Conservation (phyloP, 345 rosid species). For the Noccaea caerulescens region DNA sequence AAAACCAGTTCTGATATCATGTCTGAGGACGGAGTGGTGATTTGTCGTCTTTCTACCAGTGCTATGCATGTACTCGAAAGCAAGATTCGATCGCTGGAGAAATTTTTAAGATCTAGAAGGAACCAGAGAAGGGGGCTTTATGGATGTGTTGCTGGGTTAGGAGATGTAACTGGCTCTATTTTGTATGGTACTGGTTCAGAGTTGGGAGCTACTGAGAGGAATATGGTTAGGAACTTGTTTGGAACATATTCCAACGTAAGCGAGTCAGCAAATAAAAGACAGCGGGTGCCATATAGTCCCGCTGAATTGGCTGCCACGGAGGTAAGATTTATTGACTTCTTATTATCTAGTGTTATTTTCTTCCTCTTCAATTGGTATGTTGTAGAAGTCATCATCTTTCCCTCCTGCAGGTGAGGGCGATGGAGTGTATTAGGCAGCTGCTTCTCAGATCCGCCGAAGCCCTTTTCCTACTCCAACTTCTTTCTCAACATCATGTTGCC, state of each 20-base stretch:
- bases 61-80: constrained; percentile 85
- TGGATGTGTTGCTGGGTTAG: constrained; percentile 90
- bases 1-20: constrained; percentile 57
- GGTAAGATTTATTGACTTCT: constrained; percentile 52
- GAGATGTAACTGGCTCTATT: constrained; percentile 90
- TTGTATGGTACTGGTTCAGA: constrained; percentile 75
- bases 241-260: constrained; percentile 70
- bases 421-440: constrained; percentile 95
- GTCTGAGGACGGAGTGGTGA: constrained; percentile 61
- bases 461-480: constrained; percentile 85
- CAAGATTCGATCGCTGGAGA: constrained; percentile 86
- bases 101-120: constrained; percentile 83
- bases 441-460: constrained; percentile 99
- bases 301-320: constrained; percentile 95
- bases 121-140: constrained; percentile 96
- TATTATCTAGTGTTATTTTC: constrained; percentile 25
- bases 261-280: constrained; percentile 78
- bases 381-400: constrained; percentile 25
- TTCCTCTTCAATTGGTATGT: constrained; percentile 24
- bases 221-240: constrained; percentile 76
- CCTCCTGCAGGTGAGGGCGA: constrained; percentile 78
- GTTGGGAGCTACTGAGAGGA: constrained; percentile 69
- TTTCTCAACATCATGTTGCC: constrained; percentile 82
- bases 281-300: constrained; percentile 77
- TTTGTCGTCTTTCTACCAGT: constrained; percentile 77